These are phyloP conservation scores for Phytopythium cucurbitacearum DNA, from an alignment of 352 stramenopile genomes.

Conservation along the genomic window DNA sequence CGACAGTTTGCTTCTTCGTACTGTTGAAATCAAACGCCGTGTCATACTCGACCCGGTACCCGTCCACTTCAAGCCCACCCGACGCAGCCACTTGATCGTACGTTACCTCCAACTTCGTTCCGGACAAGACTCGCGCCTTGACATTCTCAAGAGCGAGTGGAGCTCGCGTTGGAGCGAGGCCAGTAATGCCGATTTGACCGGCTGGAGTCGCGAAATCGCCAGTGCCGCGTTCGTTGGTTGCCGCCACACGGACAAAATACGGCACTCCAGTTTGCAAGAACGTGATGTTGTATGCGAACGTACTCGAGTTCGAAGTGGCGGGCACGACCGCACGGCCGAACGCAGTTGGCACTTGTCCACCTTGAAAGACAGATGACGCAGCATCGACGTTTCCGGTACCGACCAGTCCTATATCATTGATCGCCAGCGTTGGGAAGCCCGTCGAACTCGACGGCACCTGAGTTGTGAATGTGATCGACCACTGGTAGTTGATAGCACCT, in stretches of 20 bases:
- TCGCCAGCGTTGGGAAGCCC: slow-evolving; percentile 35
- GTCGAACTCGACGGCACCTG: slow-evolving; percentile 32
- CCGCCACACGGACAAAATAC: slow-evolving; percentile 83
- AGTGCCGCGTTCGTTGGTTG: slow-evolving; percentile 77
- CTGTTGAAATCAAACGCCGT: slow-evolving; percentile 27
- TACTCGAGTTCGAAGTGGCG: slow-evolving; percentile 4
- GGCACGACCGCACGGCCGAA: slow-evolving; percentile 35
- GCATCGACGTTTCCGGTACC: slow-evolving; percentile 25
- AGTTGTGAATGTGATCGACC: slow-evolving; percentile 86
- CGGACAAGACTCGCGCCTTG: slow-evolving; percentile 22
- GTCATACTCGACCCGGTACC: slow-evolving; percentile 55
- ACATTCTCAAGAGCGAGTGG: slow-evolving; percentile 52
- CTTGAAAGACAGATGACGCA: slow-evolving; percentile 12
- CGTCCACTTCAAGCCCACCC: slow-evolving; percentile 46
- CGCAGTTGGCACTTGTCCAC: slow-evolving; percentile 24
- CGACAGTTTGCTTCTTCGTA: slow-evolving; percentile 9
- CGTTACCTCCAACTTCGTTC: slow-evolving; percentile 36
- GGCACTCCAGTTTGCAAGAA: slow-evolving; percentile 38
- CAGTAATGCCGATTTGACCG: slow-evolving; percentile 8
- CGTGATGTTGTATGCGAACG: slow-evolving; percentile 51
- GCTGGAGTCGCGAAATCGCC: slow-evolving; percentile 51
- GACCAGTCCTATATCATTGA: slow-evolving; percentile 44
- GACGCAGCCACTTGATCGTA: slow-evolving; percentile 63
- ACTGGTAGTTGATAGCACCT: slow-evolving; percentile 88
- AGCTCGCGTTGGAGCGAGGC: slow-evolving; percentile 40